These are phyloP conservation scores for Alternaria longipes DNA, from an alignment of 2,329 filamentous ascomycete species.

Conservation along the genomic window DNA sequence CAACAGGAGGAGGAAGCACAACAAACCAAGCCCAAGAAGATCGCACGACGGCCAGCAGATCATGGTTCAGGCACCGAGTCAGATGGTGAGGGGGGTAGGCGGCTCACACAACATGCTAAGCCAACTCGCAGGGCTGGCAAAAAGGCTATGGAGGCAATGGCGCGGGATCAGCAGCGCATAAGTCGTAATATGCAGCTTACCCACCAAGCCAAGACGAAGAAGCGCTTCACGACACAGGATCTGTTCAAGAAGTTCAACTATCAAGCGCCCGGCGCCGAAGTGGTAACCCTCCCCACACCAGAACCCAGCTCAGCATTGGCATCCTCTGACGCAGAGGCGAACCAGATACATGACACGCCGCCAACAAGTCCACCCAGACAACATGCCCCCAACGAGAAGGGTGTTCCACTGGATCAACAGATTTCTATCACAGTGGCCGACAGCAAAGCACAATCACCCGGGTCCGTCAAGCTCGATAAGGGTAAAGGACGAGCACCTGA, in stretches of 20 bases:
- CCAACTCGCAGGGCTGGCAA: slow-evolving; percentile 88
- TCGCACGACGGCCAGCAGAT: slow-evolving; percentile 32
- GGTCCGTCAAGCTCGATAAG: slow-evolving; percentile 58
- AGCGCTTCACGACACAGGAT: slow-evolving; percentile 84
- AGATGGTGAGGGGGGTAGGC: slow-evolving; percentile 62
- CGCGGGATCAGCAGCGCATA: slow-evolving; percentile 90
- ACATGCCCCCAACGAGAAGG: slow-evolving; percentile 17
- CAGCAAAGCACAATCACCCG: slow-evolving; percentile 8
- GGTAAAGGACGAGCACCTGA: slow-evolving; percentile 67
- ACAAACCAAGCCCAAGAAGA: slow-evolving; percentile 52
- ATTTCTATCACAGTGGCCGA: slow-evolving; percentile 10
- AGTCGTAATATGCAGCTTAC: slow-evolving; percentile 88
- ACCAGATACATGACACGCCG: slow-evolving; percentile 50
- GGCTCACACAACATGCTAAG: slow-evolving; percentile 72
- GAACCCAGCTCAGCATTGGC: slow-evolving; percentile 56
- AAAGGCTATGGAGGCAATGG: slow-evolving; percentile 94
- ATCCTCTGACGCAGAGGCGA: slow-evolving; percentile 70
- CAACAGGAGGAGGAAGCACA: slow-evolving; percentile 63
- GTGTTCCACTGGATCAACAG: neutral
- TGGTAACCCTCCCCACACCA: slow-evolving; percentile 30
- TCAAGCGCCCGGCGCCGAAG: slow-evolving; percentile 51
- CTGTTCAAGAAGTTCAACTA: slow-evolving; percentile 88
- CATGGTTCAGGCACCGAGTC: slow-evolving; percentile 62
- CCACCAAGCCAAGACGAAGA: slow-evolving; percentile 86
- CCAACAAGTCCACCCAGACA: slow-evolving; percentile 55